Percentiles rank a stretch among this genome's conserved stretches.
Evolutionary conservation across 371 early-diverging fungal genomes (phyloP).

Genomic region (Fennellomyces sp.): DNA sequence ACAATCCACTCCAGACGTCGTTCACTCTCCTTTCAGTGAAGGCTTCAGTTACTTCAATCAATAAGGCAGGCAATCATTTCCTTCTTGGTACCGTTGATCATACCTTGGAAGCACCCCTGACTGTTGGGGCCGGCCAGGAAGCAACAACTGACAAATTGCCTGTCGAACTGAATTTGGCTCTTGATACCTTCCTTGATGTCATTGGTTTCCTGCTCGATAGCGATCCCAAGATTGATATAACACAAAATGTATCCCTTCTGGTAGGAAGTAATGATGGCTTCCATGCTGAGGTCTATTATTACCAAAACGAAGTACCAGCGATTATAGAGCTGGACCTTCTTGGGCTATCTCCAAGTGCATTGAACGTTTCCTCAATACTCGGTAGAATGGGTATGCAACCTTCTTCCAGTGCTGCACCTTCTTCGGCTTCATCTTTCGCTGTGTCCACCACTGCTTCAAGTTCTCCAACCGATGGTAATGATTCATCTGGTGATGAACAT

Average conservation of each 20-base stretch:
- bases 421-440: too few relatives aligned
- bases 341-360: too few relatives aligned
- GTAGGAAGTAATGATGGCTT: constrained; percentile 36
- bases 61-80: constrained; percentile 9
- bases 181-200: too few relatives aligned
- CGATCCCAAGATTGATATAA: constrained; percentile 24
- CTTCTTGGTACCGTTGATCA: constrained; percentile 26
- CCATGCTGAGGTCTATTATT: constrained; percentile 31
- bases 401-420: too few relatives aligned
- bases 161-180: too few relatives aligned
- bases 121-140: too few relatives aligned
- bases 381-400: too few relatives aligned
- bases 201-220: constrained; percentile 14
- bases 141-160: constrained; percentile 23
- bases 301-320: constrained; percentile 23
- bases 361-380: too few relatives aligned
- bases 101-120: constrained; percentile 22
- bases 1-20: constrained; percentile 42
- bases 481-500: too few relatives aligned
- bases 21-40: constrained; percentile 32
- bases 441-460: too few relatives aligned
- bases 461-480: too few relatives aligned
- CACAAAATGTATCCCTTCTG: constrained; percentile 35
- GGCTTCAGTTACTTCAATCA: constrained; percentile 16
- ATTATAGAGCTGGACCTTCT: neutral